phyloP scores from a whole-genome alignment of 257 asterid genomes.

The Nicotiana tomentosiformis region DNA sequence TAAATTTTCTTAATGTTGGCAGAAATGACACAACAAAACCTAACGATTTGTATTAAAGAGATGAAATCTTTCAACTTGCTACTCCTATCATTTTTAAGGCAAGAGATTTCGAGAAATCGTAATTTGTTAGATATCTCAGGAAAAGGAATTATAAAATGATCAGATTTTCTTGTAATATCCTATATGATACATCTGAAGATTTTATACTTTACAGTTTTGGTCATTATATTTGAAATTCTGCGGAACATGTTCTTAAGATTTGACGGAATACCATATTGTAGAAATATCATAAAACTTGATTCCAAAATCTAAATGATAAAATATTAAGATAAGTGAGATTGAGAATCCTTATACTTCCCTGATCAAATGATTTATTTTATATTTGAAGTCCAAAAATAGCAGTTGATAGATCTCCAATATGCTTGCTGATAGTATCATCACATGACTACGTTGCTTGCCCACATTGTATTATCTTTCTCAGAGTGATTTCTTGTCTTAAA shows the following conservation, averaged over 20 bases:
- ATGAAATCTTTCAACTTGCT: neutral
- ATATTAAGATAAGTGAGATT: neutral
- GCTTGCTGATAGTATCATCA: neutral
- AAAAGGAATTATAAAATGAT: neutral
- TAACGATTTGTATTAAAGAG: neutral
- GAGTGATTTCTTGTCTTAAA: neutral
- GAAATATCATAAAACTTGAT: neutral
- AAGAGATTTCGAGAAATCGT: neutral
- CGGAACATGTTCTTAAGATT: slow-evolving; percentile 2
- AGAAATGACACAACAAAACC: neutral
- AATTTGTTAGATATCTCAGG: neutral
- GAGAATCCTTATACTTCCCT: neutral
- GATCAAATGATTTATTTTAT: neutral
- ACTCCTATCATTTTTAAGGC: neutral
- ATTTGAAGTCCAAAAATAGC: neutral
- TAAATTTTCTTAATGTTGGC: neutral
- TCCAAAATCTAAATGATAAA: neutral
- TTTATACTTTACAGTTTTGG: neutral
- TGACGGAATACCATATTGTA: neutral
- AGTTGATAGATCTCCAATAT: neutral
- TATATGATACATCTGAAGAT: neutral
- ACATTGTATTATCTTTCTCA: neutral
- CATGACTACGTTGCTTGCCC: neutral
- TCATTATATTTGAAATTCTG: neutral
- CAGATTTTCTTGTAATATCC: too few relatives aligned